Evolutionary conservation across 1,284 basidiomycete species (phyloP).

Genomic region (Leccinum pallidistipes): DNA sequence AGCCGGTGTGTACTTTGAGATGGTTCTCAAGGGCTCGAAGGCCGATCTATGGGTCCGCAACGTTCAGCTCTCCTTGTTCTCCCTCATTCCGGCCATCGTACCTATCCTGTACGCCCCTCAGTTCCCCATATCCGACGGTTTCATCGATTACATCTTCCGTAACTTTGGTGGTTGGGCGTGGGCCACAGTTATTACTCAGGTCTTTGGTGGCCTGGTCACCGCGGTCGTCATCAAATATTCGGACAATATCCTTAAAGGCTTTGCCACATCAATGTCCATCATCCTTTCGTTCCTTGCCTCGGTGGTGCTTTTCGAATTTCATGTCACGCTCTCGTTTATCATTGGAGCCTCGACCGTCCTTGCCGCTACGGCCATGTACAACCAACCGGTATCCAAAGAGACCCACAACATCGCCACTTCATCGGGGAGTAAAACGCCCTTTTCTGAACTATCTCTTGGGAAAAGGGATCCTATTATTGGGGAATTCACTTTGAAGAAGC

Average conservation of each 20-base stretch:
- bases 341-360: slow-evolving; percentile 86
- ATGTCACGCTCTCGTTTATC: slow-evolving; percentile 84
- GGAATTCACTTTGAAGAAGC: slow-evolving; percentile 48
- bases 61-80: slow-evolving; percentile 77
- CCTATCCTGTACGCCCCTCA: slow-evolving; percentile 61
- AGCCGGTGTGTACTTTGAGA: slow-evolving; percentile 84
- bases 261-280: slow-evolving; percentile 93
- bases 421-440: slow-evolving; percentile 39
- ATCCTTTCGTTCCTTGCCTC: slow-evolving; percentile 92
- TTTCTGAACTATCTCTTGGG: slow-evolving; percentile 52
- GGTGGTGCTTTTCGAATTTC: slow-evolving; percentile 87
- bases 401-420: slow-evolving; percentile 38
- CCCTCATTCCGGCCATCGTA: slow-evolving; percentile 70
- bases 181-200: slow-evolving; percentile 89
- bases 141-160: slow-evolving; percentile 56
- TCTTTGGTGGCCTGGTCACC: slow-evolving; percentile 90
- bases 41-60: slow-evolving; percentile 80
- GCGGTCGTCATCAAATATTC: slow-evolving; percentile 88
- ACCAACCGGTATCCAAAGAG: slow-evolving; percentile 60
- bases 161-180: slow-evolving; percentile 93
- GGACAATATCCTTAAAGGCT: slow-evolving; percentile 92
- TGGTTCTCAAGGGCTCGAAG: slow-evolving; percentile 72
- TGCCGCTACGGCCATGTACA: slow-evolving; percentile 86
- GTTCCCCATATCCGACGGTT: slow-evolving; percentile 38
- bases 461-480: slow-evolving; percentile 58